Base-by-base conservation (phyloP, 352 stramenopile species). In the Blastocystis sp. region DNA sequence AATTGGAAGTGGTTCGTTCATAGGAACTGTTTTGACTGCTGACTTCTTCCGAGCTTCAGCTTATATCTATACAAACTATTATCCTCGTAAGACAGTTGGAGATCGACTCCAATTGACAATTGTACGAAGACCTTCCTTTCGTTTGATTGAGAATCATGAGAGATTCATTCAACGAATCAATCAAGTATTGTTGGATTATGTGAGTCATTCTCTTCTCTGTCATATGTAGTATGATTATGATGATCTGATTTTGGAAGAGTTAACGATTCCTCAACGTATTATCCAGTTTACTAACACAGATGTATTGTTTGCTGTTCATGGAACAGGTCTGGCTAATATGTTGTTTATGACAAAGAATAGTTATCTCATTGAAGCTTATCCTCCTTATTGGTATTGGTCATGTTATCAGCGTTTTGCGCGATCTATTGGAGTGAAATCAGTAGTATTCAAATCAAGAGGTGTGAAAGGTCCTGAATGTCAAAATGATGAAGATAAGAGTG, bases 321-420 rank as follows among this genome's bases (percentile, higher is more conserved):
- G 65, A 75, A 75, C 65, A 19, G 65, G 65, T 24, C 35, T 75
- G 2, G 65, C 65, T 14, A 75, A 75, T 37, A 75, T 75, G 65
- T 24, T 75, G 6, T 75, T 75, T 43, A 75, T 75, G 65, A 75
- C 65, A 27, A 75, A 37, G 39, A n/a, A 75, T 19, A 75, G 65
- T 24, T 75, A 75, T 46, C 27, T 75, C n/a, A 75, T 75, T 75
- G 65, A 75, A 27, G 65, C 35, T n/a, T 75, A 75, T 54, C 65
- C 65, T 16, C 65, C 65, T 21, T 54, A 39, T 43, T 75, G 65
- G 65, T 75, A 75, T 46, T 75, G 65, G 65, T 75, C 65, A 19
- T 75, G 65, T 37, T 75, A 75, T 75, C 65, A 75, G 65, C 65
- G 65, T 14, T 75, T 75, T 54, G 65, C 65, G 29, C 52, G 37